Base-by-base conservation (phyloP, 305 asterid genomes). In the Fraxinus latifolia region DNA sequence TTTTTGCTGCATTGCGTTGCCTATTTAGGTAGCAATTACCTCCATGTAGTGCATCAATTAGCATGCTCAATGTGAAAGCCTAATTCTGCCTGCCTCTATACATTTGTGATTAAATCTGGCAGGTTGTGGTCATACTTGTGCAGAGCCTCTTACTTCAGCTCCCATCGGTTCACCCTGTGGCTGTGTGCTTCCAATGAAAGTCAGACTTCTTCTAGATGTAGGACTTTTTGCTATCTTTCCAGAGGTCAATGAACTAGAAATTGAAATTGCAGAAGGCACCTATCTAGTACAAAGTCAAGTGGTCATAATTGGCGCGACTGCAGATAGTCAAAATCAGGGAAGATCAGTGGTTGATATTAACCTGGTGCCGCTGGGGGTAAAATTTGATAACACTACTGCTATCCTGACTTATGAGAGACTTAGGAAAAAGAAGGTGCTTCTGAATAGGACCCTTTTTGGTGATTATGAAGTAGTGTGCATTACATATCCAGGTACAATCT, bases 381-480 rank as follows among this genome's bases (percentile, higher is more conserved):
- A 92, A 88, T 96, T 96, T 79, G 99, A 96, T 80, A 92, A 95
- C 81, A 95, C 96, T 33, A 96, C 99, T 80, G 99, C 99, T 81
- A 79, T 83, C 84, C 89, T 96, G 82, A 96, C 95, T 78, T 96
- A 92, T 83, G 92, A 91, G 85, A 90, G 99, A 87, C 87, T 96
- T 84, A 85, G 91, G 90, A 90, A 88, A 55, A 93, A 92, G 91
- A 96, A 91, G 86, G 94, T 96, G 84, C 89, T 93, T 82, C 92
- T 96, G 75, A 96, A 96, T 86, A 89, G 89, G 86, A 92, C 98
- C 25, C 90, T 96, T 81, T 96, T 96, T 86, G 99, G 99, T 81
- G 93, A 90, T 84, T 96, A 94, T 79, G 93, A 91, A 42, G 94
- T 96, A 74, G 34, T 84, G 53, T 77, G 80, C 88, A 89, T 96